Base-by-base conservation (phyloP, 1,139 yeast genomes). In the Yamadazyma oceani region DNA sequence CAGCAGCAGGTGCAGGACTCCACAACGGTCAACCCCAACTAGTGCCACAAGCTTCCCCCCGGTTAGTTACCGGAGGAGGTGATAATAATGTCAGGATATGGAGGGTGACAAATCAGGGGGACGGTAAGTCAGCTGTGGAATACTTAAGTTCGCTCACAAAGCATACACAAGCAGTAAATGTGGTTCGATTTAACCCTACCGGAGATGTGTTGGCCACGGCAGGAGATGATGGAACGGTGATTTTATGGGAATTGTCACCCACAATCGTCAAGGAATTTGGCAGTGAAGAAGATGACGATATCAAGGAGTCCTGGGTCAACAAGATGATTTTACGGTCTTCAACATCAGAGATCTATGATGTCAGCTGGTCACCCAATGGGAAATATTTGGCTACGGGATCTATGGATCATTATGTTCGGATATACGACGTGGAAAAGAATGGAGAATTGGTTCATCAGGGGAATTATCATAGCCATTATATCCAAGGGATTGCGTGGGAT, bases 401-500 rank as follows among this genome's bases (percentile, higher is more conserved):
- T 9, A 88, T 92, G 88, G 97, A 92, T 59, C 88, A 89, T 51
- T 71, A 79, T 9, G 76, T 90, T 5, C 69, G 96, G 32, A 72
- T 92, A 0, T 87, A 82, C 22, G 73, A 74, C 44, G 76, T 77
- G 2, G 51, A 61, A 1, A 30, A 32, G 10, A 66, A 73, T 1
- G 94, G 92, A 0, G 69, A 71, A 32, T 74, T 84, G 49, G 69
- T 87, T 1, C 64, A 74, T 11, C 82, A 82, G 40, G 64, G 85
- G 34, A 75, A 80, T 2, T 88, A 86, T 46, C 97, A 92, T 58
- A 66, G 68, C 26, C 97, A 90, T 55, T 90, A 87, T 53, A 94
- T 92, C 2, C 99, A 92, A 60, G 99, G 99, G 3, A 92, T 92
- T 3, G 73, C 84, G 0, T 92, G 97, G 97, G 98, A 92, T 57